Evolutionary conservation across 1,139 yeast genomes (phyloP).

Genomic region (Kodamaea alishanica): DNA sequence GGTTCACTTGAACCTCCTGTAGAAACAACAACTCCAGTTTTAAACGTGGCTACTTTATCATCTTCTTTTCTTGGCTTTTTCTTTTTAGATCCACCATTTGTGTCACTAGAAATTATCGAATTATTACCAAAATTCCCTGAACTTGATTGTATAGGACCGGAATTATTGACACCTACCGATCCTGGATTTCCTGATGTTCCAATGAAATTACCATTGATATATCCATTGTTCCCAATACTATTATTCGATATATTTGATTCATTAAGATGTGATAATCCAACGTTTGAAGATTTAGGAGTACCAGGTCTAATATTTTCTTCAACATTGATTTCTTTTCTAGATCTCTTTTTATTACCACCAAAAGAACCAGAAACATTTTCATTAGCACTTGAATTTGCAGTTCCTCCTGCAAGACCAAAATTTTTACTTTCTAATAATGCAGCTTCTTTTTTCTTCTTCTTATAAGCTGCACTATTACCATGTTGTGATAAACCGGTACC

Average conservation of each 20-base stretch:
- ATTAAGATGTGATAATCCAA: neutral
- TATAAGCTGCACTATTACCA: conserved; percentile 12
- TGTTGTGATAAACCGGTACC: neutral
- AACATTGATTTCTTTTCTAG: conserved; percentile 16
- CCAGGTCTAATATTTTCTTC: conserved; percentile 4
- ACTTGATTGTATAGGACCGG: no score
- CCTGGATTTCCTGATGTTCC: no score
- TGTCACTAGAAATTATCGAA: conserved; percentile 1
- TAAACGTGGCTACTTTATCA: conserved; percentile 12
- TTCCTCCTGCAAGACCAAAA: conserved; percentile 1
- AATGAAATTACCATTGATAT: no score
- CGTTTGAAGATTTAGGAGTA: conserved; percentile 6
- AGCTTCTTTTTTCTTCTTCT: conserved; percentile 28
- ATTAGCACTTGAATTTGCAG: conserved; percentile 5
- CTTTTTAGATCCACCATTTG: conserved; percentile 22
- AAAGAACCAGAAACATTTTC: conserved; percentile 6
- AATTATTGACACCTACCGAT: no score
- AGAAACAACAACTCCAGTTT: conserved; percentile 2
- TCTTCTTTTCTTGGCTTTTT: conserved; percentile 30
- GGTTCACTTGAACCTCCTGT: conserved; percentile 49
- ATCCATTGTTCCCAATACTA: no score
- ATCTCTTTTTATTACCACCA: conserved; percentile 17
- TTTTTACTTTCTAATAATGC: conserved; percentile 10
- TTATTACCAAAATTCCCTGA: no score
- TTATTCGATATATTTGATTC: no score